Base-by-base conservation (phyloP, 306 rosid species). In the Inga oerstediana region DNA sequence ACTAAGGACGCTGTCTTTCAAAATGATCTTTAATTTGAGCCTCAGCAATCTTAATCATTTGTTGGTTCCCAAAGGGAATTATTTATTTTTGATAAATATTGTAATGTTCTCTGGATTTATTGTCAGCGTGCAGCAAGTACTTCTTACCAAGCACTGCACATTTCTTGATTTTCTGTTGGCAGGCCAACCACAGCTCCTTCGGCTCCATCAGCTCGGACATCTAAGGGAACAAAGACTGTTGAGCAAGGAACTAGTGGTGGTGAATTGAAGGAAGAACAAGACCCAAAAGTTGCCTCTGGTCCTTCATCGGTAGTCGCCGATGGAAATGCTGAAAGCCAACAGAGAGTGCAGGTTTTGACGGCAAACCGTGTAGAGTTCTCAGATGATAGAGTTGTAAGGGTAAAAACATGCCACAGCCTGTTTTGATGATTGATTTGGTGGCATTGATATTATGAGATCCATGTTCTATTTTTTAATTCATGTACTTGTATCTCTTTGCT, bases 331-430 rank as follows among this genome's bases (percentile, higher is more conserved):
- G 84, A 71, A 83, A 71, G 51, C 70, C 49, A 80, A 27, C 19
- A 27, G 74, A 58, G 19, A 64, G 87, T 86, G 84, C 88, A 89
- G 75, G 84, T 88, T 76, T 64, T 90, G 12, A 83, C 90, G 4
- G 78, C 52, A 43, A 84, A 88, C 81, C 81, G 78, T n/a, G 85
- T 82, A 73, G 91, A 85, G 70, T 32, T 78, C 48, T 72, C 88
- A 13, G 90, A 89, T 44, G 89, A 93, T 46, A 86, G 84, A 85
- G 91, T 84, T 80, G 91, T 92, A 74, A 84, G 89, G 94, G 98
- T 95, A 91, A 87, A 22, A 22, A 77, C 56, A 32, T 20, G 3
- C 68, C 66, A 72, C 69, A 62, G 56, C 32, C 74, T 85, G 65
- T 19, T 81, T 72, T 54, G 64, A 66, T 71, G 8, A 68, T 58